Evolutionary conservation across 2,329 filamentous ascomycete species (phyloP).

Genomic region (Ilyonectria mors-panacis): DNA sequence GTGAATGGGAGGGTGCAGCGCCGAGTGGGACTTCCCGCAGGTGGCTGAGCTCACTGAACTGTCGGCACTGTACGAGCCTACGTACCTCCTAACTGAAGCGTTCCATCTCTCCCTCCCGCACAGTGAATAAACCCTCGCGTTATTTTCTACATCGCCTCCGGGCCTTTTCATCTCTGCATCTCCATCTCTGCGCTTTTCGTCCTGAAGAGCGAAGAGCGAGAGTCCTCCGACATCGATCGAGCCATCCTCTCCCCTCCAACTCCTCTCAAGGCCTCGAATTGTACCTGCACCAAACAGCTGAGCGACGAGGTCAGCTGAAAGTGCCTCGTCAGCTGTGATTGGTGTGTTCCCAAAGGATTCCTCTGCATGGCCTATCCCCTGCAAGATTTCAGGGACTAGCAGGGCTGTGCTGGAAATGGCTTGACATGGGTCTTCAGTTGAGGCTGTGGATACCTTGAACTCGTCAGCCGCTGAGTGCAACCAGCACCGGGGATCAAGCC

Average conservation of each 20-base stretch:
- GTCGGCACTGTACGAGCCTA: conserved; percentile 28
- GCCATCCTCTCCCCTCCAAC: conserved; percentile 9
- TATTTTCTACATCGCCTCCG: not conserved
- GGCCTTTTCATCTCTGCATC: not conserved
- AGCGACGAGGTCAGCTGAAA: conserved; percentile 45
- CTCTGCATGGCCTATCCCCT: conserved; percentile 51
- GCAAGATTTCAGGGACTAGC: conserved; percentile 6
- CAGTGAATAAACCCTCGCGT: not conserved
- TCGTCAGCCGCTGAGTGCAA: conserved; percentile 60
- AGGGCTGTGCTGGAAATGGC: not conserved
- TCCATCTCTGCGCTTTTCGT: not conserved
- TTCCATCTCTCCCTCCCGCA: not conserved
- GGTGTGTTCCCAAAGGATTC: conserved; percentile 48
- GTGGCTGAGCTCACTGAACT: conserved; percentile 11
- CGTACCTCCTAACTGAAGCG: conserved; percentile 5
- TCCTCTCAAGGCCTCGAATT: conserved; percentile 32
- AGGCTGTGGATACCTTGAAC: conserved; percentile 51
- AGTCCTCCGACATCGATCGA: conserved; percentile 19
- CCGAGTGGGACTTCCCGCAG: conserved; percentile 18
- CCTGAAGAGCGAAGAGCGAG: not conserved
- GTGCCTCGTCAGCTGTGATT: conserved; percentile 47
- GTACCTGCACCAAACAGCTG: conserved; percentile 46
- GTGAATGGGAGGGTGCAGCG: conserved; percentile 6
- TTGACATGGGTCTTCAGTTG: not conserved
- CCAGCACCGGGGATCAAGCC: conserved; percentile 59